These are phyloP conservation scores for Saksenaea oblongispora DNA, from an alignment of 371 early-diverging fungal genomes.

Conservation along the genomic window DNA sequence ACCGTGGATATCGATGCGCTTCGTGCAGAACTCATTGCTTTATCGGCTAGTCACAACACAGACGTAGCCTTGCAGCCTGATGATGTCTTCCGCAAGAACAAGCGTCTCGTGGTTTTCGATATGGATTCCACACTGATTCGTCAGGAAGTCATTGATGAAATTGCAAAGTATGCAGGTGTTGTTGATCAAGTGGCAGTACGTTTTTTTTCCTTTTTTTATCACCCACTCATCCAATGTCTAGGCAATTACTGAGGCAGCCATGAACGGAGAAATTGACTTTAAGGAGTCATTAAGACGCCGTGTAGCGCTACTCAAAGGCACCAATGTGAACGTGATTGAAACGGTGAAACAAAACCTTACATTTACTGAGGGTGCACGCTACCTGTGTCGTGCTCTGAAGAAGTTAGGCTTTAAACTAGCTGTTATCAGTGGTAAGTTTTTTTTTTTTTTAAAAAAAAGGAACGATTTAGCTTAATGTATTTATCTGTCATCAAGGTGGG, in stretches of 20 bases:
- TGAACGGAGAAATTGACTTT: slow-evolving; percentile 96
- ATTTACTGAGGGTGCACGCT: slow-evolving; percentile 92
- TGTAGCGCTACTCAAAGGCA: slow-evolving; percentile 87
- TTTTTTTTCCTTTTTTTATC: slow-evolving; percentile 6
- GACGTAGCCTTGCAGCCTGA: slow-evolving; percentile 89
- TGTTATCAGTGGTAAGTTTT: slow-evolving; percentile 79
- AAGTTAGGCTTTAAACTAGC: slow-evolving; percentile 92
- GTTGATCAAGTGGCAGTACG: slow-evolving; percentile 88
- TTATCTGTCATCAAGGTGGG: slow-evolving; percentile 60
- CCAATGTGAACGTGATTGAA: slow-evolving; percentile 79
- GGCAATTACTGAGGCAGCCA: slow-evolving; percentile 94
- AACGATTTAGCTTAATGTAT: neutral
- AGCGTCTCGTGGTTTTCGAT: slow-evolving; percentile 95
- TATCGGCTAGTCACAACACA: slow-evolving; percentile 68
- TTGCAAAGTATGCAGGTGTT: slow-evolving; percentile 90
- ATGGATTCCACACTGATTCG: slow-evolving; percentile 98
- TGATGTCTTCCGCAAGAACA: slow-evolving; percentile 86
- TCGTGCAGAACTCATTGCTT: slow-evolving; percentile 68
- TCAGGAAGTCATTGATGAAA: slow-evolving; percentile 98
- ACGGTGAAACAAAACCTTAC: slow-evolving; percentile 71
- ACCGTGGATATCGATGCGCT: slow-evolving; percentile 61
- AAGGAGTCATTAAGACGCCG: slow-evolving; percentile 88
- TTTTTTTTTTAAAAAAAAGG: neutral
- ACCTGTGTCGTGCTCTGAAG: slow-evolving; percentile 86
- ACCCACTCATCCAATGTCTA: slow-evolving; percentile 20